These are phyloP conservation scores for Leccinum truebloodii DNA, from an alignment of 768 basidiomycete species.

Conservation along the genomic window DNA sequence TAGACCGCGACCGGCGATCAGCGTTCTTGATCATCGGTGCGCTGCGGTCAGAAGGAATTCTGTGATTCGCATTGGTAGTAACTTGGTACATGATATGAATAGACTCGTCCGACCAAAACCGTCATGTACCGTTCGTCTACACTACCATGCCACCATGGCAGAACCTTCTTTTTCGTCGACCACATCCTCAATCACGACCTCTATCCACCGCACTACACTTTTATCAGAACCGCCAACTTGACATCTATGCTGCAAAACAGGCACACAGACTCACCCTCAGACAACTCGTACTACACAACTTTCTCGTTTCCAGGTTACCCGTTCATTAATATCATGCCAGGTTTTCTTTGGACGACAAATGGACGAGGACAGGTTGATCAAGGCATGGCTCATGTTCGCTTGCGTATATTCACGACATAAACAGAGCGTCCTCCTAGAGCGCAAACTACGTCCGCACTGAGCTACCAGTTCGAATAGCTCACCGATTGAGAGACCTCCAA, in stretches of 20 bases:
- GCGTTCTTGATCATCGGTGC: slow-evolving; percentile 81
- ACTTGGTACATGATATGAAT: not conserved
- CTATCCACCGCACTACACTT: slow-evolving; percentile 57
- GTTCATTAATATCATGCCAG: slow-evolving; percentile 38
- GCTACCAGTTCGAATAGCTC: slow-evolving; percentile 84
- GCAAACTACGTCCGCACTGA: slow-evolving; percentile 92
- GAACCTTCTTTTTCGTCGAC: slow-evolving; percentile 11
- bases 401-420: not conserved
- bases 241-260: slow-evolving; percentile 74
- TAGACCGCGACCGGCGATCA: slow-evolving; percentile 76
- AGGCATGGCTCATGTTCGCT: slow-evolving; percentile 41
- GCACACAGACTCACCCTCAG: slow-evolving; percentile 73
- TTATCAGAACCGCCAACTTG: slow-evolving; percentile 82
- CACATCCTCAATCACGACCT: slow-evolving; percentile 15
- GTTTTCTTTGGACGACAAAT: slow-evolving; percentile 86
- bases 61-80: slow-evolving; percentile 42
- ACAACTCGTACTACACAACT: slow-evolving; percentile 66
- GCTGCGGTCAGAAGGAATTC: slow-evolving; percentile 67
- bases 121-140: not conserved
- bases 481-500: slow-evolving; percentile 85
- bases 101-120: not conserved
- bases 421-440: slow-evolving; percentile 47
- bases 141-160: slow-evolving; percentile 28
- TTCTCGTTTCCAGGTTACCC: not conserved
- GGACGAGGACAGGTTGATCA: slow-evolving; percentile 75